A percentile compares a stretch with the other conserved stretches of the same genome.
These are phyloP conservation scores for Calonectria naviculata DNA, from an alignment of 2,329 filamentous ascomycete genomes.

Conservation along the genomic window DNA sequence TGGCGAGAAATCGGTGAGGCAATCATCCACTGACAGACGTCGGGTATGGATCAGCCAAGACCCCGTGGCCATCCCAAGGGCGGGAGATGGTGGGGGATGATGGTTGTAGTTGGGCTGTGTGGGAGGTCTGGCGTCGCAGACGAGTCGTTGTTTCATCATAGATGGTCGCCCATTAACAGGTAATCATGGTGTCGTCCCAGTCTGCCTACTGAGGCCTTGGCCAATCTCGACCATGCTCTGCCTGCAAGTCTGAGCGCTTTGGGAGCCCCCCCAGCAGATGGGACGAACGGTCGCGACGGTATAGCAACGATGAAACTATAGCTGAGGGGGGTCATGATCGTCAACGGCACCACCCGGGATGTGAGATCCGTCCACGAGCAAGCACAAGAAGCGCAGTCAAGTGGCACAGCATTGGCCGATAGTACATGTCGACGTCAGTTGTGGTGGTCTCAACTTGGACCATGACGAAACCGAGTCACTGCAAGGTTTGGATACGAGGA, in stretches of 20 bases:
- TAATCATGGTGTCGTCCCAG: conserved; percentile 21
- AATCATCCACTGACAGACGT: conserved; percentile 24
- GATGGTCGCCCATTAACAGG: conserved; percentile 4
- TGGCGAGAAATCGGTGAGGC: conserved; percentile 32
- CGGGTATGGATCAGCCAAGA: conserved; percentile 23
- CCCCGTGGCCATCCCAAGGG: conserved; percentile 34
- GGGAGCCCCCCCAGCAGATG: conserved; percentile 14
- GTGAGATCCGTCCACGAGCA: conserved; percentile 32
- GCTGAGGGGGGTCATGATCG: conserved; percentile 31
- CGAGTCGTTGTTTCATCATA: conserved; percentile 27
- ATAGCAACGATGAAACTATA: conserved; percentile 30
- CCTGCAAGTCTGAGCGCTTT: conserved; percentile 23
- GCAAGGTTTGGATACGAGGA: conserved; percentile 18
- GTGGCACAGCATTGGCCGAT: conserved; percentile 3
- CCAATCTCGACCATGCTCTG: conserved; percentile 29
- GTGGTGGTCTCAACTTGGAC: conserved; percentile 2
- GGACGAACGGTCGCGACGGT: conserved; percentile 18
- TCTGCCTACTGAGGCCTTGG: conserved; percentile 15
- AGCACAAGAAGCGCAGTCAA: conserved; percentile 5
- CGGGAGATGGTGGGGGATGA: conserved; percentile 15
- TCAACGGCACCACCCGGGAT: conserved; percentile 33
- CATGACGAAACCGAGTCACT: conserved; percentile 1
- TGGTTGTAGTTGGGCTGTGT: conserved; percentile 20
- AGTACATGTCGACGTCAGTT: conserved; percentile 15
- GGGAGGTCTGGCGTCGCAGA: conserved; percentile 35